Evolutionary conservation across 768 basidiomycete genomes (phyloP).

Genomic region (Pleurotus tuber-regium): DNA sequence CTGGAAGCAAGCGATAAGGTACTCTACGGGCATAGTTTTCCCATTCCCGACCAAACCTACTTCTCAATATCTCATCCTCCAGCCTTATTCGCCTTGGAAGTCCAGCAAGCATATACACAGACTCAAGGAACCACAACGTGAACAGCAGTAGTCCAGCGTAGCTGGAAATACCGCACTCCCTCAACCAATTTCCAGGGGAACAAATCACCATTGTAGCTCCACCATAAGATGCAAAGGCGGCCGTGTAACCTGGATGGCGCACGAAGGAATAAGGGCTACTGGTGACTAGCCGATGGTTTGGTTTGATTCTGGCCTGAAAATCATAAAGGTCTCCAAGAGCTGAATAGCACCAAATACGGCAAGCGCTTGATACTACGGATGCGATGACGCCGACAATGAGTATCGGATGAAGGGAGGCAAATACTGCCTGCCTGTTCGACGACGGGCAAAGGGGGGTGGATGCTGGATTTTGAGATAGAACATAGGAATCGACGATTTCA

Average conservation of each 20-base stretch:
- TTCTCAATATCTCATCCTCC: conserved; percentile 30
- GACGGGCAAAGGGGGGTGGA: neutral
- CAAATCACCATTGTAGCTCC: conserved; percentile 19
- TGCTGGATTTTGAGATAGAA: neutral
- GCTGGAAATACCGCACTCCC: conserved; percentile 1
- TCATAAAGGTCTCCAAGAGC: conserved; percentile 14
- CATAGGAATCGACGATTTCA: neutral
- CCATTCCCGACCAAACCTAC: conserved; percentile 31
- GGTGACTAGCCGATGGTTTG: conserved; percentile 25
- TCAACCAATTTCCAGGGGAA: conserved; percentile 15
- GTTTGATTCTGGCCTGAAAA: conserved; percentile 33
- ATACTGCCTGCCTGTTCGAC: neutral
- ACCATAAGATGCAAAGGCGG: conserved; percentile 16
- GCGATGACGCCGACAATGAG: neutral
- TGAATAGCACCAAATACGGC: conserved; percentile 12
- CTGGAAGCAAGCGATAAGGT: conserved; percentile 29
- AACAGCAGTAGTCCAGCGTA: neutral
- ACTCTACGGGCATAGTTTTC: conserved; percentile 25
- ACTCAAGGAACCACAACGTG: neutral
- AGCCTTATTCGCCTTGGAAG: conserved; percentile 19
- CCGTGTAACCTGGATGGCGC: conserved; percentile 28
- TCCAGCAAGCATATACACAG: neutral
- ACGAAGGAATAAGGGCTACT: conserved; percentile 25
- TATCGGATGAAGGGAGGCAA: neutral
- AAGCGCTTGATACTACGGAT: neutral